A percentile compares a stretch with the other conserved stretches of the same genome.
These are phyloP conservation scores for Pyricularia sp. DNA, from an alignment of 2,329 filamentous ascomycete genomes.

Conservation along the genomic window DNA sequence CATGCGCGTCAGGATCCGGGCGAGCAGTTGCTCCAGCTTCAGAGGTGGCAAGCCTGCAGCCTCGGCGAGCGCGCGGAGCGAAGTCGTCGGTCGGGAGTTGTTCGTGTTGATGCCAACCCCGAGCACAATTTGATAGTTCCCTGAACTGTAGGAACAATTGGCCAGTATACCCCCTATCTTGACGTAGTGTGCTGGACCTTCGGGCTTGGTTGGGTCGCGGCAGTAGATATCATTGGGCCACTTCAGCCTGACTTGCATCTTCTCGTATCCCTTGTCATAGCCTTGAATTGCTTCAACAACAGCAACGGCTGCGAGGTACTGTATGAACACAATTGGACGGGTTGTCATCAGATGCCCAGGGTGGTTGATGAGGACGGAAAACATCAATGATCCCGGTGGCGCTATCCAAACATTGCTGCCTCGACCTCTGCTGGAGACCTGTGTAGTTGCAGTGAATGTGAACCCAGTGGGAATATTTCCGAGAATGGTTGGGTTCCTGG, in stretches of 20 bases:
- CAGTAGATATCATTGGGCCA: constrained; percentile 97
- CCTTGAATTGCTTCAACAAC: constrained; percentile 70
- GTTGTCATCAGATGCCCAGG: constrained; percentile 55
- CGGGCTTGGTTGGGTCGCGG: constrained; percentile 44
- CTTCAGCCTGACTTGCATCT: constrained; percentile 74
- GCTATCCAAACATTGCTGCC: constrained; percentile 93
- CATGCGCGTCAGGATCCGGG: constrained; percentile 64
- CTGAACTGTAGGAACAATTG: constrained; percentile 68
- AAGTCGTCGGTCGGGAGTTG: constrained; percentile 77
- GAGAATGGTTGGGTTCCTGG: constrained; percentile 64
- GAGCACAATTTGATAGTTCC: constrained; percentile 71
- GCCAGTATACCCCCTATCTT: constrained; percentile 92
- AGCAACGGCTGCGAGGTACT: constrained; percentile 83
- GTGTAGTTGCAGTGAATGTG: constrained; percentile 73
- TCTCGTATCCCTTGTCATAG: constrained; percentile 64
- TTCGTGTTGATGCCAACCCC: constrained; percentile 79
- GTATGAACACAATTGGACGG: constrained; percentile 81
- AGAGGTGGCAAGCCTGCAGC: constrained; percentile 37
- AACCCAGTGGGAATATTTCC: constrained; percentile 71
- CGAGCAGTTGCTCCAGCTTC: constrained; percentile 67
- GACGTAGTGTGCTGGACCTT: constrained; percentile 43
- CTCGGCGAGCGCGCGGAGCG: constrained; percentile 60
- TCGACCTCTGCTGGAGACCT: constrained; percentile 76
- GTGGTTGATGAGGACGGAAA: constrained; percentile 81
- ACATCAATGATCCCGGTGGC: constrained; percentile 72